Conservation (phyloP, 495 filamentous ascomycete genomes). For the Penicillium taxi region DNA sequence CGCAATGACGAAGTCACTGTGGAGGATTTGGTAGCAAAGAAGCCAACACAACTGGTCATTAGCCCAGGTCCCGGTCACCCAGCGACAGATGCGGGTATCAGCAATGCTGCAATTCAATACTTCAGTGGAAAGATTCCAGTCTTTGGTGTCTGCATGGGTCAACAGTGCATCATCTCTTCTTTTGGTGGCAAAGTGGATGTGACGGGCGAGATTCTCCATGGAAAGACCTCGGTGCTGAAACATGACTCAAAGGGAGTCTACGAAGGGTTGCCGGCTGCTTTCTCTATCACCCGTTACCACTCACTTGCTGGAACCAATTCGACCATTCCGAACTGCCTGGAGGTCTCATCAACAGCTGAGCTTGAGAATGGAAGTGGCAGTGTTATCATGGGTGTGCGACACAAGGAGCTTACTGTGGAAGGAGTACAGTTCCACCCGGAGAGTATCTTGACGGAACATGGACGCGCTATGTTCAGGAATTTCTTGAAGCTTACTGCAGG, state of each 20-base stretch:
- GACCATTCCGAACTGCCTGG: slow-evolving; percentile 77
- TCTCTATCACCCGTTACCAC: slow-evolving; percentile 92
- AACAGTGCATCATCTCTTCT: slow-evolving; percentile 91
- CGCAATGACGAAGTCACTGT: slow-evolving; percentile 88
- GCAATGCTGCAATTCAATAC: slow-evolving; percentile 78
- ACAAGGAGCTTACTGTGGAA: slow-evolving; percentile 83
- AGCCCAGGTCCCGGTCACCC: slow-evolving; percentile 95
- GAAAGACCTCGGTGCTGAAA: slow-evolving; percentile 83
- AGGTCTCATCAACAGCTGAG: slow-evolving; percentile 85
- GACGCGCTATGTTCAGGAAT: slow-evolving; percentile 82
- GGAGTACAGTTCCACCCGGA: slow-evolving; percentile 98
- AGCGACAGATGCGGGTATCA: slow-evolving; percentile 80
- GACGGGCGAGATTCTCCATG: slow-evolving; percentile 93
- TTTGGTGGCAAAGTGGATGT: slow-evolving; percentile 88
- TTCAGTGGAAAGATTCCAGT: slow-evolving; percentile 96
- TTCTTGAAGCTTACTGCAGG: slow-evolving; percentile 81
- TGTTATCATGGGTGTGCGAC: slow-evolving; percentile 94
- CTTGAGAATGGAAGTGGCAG: slow-evolving; percentile 47
- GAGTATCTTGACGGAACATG: slow-evolving; percentile 87
- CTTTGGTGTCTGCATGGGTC: slow-evolving; percentile 97
- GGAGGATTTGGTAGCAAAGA: slow-evolving; percentile 68
- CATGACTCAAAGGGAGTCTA: slow-evolving; percentile 90
- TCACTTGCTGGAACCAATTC: slow-evolving; percentile 89
- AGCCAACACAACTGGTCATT: slow-evolving; percentile 88
- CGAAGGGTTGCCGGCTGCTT: slow-evolving; percentile 60